phyloP scores from a whole-genome alignment of 1,139 yeast species.

The Yamadazyma blattariae region DNA sequence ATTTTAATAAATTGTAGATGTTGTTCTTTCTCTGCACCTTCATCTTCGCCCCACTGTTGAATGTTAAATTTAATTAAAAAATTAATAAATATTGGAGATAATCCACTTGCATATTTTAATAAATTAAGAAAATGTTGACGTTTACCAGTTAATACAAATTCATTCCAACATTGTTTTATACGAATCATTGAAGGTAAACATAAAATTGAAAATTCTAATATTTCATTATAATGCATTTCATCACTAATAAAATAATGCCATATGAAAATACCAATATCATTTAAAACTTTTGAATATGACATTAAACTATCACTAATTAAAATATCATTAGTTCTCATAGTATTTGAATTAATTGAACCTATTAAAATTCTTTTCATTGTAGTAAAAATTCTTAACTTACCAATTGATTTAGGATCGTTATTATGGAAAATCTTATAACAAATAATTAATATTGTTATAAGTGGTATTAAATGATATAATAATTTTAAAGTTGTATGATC shows the following conservation, averaged over 20 bases:
- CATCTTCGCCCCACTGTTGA: slow-evolving; percentile 12
- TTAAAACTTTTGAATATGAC: slow-evolving; percentile 71
- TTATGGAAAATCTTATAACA: slow-evolving; percentile 19
- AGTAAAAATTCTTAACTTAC: slow-evolving; percentile 43
- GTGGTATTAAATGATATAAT: slow-evolving; percentile 18
- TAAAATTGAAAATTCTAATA: slow-evolving; percentile 48
- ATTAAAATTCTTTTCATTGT: slow-evolving; percentile 51
- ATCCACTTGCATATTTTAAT: slow-evolving; percentile 66
- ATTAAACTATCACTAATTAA: slow-evolving; percentile 78
- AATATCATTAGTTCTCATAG: slow-evolving; percentile 73
- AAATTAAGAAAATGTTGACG: slow-evolving; percentile 64
- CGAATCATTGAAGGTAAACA: slow-evolving; percentile 70
- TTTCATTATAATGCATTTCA: slow-evolving; percentile 22
- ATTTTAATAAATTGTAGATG: slow-evolving; percentile 11
- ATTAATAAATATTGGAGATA: slow-evolving; percentile 58
- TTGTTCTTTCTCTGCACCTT: slow-evolving; percentile 8
- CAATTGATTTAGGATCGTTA: slow-evolving; percentile 19
- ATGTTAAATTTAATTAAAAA: slow-evolving; percentile 29
- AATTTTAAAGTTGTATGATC: slow-evolving; percentile 13
- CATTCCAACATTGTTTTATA: slow-evolving; percentile 76
- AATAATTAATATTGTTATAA: slow-evolving; percentile 16
- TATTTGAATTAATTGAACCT: slow-evolving; percentile 54
- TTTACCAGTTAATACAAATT: slow-evolving; percentile 52
- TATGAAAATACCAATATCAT: slow-evolving; percentile 57
- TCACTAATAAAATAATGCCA: slow-evolving; percentile 32